Base-by-base conservation (phyloP, 1,284 basidiomycete species). In the Golubevia pallescens region DNA sequence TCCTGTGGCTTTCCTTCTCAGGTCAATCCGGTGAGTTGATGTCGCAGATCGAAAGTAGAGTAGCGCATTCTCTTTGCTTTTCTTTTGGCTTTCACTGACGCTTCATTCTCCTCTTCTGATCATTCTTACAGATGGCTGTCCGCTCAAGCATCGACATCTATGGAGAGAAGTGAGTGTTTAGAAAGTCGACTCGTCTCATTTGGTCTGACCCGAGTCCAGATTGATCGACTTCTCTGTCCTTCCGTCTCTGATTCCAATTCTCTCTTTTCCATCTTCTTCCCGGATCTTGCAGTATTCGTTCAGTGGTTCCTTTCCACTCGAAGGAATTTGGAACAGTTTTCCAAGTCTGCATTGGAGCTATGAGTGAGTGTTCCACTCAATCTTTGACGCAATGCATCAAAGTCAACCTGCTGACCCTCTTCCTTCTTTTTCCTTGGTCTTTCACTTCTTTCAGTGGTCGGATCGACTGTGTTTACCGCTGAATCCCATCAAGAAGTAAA, bases 81-180 rank as follows among this genome's bases (percentile, higher is more conserved):
- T 13, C 13, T 56, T 56, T n/a, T n/a, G n/a, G n/a, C n/a, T n/a
- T n/a, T n/a, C n/a, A n/a, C n/a, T n/a, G n/a, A n/a, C n/a, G n/a
- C n/a, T n/a, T n/a, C n/a, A n/a, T n/a, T n/a, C n/a, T n/a, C n/a
- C n/a, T n/a, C n/a, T n/a, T n/a, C n/a, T n/a, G n/a, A 28, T 48
- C 42, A 10, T 48, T 38, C 34, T 38, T 38, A 4, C 3, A 38
- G 34, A 48, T 48, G 42, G 42, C 42, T 10, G 55, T 57, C 13
- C 55, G 32, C 10, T 24, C 55, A 19, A 34, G 42, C 0, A 81
- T 98, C 23, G 95, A 98, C 76, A 93, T 98, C 2, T 98, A 95
- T 73, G 94, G 94, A 24, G 95, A 97, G 86, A 99, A 98, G 75
- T 88, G 95, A 38, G 93, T 93, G 88, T 93, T 0, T 94, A 96